These are phyloP conservation scores for Coemansia sp. DNA, from an alignment of 192 early-diverging fungal genomes.

Conservation along the genomic window DNA sequence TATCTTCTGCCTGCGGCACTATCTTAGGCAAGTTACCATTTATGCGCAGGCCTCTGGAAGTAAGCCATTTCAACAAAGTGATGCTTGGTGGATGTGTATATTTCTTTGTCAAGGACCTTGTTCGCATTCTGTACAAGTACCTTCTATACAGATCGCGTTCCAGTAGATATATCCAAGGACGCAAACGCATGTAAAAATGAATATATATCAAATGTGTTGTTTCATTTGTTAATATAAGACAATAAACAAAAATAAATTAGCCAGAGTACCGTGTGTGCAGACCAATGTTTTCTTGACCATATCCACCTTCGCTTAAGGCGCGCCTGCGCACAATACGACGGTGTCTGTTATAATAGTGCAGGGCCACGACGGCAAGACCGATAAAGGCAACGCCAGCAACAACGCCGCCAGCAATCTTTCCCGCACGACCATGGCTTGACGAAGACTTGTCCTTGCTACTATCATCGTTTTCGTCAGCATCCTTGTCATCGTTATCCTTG, in stretches of 20 bases:
- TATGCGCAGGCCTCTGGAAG: slow-evolving; percentile 42
- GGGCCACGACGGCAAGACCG: slow-evolving; percentile 28
- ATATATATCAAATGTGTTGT: not conserved
- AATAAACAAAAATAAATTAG: slow-evolving; percentile 1
- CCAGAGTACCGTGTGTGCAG: slow-evolving; percentile 10
- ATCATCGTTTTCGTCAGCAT: not conserved
- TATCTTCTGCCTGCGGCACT: slow-evolving; percentile 63
- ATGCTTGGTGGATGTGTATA: slow-evolving; percentile 60
- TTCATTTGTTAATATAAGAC: not conserved
- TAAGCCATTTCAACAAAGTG: slow-evolving; percentile 57
- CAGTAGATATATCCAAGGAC: slow-evolving; percentile 44
- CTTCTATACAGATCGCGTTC: slow-evolving; percentile 48
- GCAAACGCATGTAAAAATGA: slow-evolving; percentile 28
- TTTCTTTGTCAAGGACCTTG: slow-evolving; percentile 62
- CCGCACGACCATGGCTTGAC: slow-evolving; percentile 17
- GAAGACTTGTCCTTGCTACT: not conserved
- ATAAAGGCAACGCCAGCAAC: slow-evolving; percentile 26
- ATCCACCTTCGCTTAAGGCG: slow-evolving; percentile 23
- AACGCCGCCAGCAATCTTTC: slow-evolving; percentile 48
- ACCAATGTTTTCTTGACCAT: slow-evolving; percentile 33
- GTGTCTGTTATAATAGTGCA: slow-evolving; percentile 47
- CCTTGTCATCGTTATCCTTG: not conserved
- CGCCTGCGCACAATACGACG: slow-evolving; percentile 32
- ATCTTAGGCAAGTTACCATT: slow-evolving; percentile 56
- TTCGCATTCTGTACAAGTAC: slow-evolving; percentile 61